These are phyloP conservation scores for Populus tremula DNA, from an alignment of 345 rosid species.

Conservation along the genomic window DNA sequence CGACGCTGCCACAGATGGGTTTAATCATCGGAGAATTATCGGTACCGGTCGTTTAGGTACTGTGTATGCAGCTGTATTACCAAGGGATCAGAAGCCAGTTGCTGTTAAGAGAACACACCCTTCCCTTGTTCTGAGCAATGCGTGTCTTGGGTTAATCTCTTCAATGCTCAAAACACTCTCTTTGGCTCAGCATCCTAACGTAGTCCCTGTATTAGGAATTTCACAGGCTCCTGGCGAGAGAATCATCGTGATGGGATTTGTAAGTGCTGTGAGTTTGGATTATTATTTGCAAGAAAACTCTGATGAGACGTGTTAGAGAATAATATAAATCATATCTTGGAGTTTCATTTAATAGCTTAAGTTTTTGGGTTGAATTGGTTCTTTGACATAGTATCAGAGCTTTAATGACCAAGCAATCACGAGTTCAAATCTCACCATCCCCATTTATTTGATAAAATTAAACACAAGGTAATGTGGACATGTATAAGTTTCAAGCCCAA, in stretches of 20 bases:
- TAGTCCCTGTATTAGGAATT: conserved; percentile 61
- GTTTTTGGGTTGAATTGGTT: no score
- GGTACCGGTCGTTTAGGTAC: conserved; percentile 67
- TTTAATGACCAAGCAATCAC: no score
- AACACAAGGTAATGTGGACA: no score
- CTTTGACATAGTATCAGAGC: no score
- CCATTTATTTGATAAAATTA: no score
- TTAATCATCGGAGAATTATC: conserved; percentile 50
- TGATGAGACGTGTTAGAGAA: no score
- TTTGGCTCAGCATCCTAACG: conserved; percentile 56
- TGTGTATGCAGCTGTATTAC: conserved; percentile 53
- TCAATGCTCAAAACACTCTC: conserved; percentile 60
- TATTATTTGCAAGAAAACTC: conserved; percentile 48
- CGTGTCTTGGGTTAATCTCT: conserved; percentile 54
- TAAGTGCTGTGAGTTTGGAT: conserved; percentile 48
- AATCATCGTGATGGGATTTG: conserved; percentile 53
- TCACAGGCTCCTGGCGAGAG: conserved; percentile 93
- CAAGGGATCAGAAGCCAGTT: conserved; percentile 37
- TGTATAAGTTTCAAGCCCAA: no score
- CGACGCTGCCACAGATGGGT: conserved; percentile 71
- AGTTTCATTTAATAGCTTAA: no score
- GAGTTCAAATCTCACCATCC: no score
- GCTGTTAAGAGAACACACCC: conserved; percentile 79
- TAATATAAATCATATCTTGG: no score
- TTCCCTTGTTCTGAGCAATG: conserved; percentile 61